Conservation (phyloP, 345 rosid genomes). For the Salix caprea region DNA sequence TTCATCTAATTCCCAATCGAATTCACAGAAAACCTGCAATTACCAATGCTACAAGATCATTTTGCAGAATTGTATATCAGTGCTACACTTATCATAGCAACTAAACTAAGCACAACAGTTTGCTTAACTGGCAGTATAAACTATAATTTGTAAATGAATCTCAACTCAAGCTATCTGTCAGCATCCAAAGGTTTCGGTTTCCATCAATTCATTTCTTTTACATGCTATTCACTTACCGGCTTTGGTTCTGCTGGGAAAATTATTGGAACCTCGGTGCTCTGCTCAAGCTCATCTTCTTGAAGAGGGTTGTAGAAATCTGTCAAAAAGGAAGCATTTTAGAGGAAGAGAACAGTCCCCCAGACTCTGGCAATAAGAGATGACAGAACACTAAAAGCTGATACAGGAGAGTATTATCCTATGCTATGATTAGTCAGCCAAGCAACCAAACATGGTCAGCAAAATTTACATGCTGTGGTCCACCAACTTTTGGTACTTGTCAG, state of each 20-base stretch:
- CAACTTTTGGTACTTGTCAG: background rate
- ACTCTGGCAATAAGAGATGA: background rate
- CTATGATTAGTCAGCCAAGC: background rate
- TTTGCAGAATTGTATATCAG: background rate
- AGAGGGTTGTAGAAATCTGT: slow-evolving; percentile 89
- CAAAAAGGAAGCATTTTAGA: slow-evolving; percentile 6
- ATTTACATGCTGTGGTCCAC: background rate
- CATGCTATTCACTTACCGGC: slow-evolving; percentile 52
- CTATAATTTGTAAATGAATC: background rate
- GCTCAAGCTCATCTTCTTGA: slow-evolving; percentile 81
- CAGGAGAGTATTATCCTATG: background rate
- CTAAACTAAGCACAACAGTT: background rate
- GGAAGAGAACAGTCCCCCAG: background rate
- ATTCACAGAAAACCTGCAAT: slow-evolving; percentile 85
- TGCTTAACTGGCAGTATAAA: background rate
- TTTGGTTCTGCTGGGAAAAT: slow-evolving; percentile 70
- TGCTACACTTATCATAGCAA: background rate
- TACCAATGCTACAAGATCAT: slow-evolving; percentile 18
- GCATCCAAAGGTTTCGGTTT: slow-evolving; percentile 15
- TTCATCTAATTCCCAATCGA: slow-evolving; percentile 91
- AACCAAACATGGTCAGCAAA: background rate
- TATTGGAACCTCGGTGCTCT: slow-evolving; percentile 78
- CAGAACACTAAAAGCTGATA: background rate
- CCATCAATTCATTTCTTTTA: background rate
- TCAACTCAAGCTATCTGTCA: background rate